Conservation (phyloP, 1,284 basidiomycete genomes). For the Leccinum pachyderme region DNA sequence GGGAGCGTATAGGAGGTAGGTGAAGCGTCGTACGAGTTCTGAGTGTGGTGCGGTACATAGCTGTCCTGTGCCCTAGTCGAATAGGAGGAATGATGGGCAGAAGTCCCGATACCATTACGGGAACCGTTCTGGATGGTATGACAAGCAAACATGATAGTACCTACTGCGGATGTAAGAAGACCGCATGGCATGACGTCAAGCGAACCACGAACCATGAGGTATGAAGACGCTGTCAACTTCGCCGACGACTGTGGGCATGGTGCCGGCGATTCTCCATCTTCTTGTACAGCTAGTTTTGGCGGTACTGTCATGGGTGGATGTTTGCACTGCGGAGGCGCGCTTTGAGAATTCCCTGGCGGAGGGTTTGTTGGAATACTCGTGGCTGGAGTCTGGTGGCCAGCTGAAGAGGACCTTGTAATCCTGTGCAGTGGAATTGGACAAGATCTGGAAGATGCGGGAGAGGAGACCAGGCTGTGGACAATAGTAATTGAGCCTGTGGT, state of each 20-base stretch:
- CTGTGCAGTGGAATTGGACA: constrained; percentile 49
- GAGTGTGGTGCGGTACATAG: constrained; percentile 40
- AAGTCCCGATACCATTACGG: constrained; percentile 19
- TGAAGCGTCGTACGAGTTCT: constrained; percentile 33
- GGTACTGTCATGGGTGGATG: constrained; percentile 55
- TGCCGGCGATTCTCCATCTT: constrained; percentile 82
- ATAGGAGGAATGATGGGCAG: constrained; percentile 28
- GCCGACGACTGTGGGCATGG: constrained; percentile 61
- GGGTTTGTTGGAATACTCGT: constrained; percentile 50
- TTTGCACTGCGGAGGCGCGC: constrained; percentile 79
- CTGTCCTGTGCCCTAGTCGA: constrained; percentile 35
- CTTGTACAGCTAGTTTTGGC: constrained; percentile 92
- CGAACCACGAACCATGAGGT: constrained; percentile 73
- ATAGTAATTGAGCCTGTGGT: constrained; percentile 52
- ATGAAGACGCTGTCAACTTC: constrained; percentile 90
- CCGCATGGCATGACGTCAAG: constrained; percentile 36
- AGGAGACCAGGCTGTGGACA: constrained; percentile 49
- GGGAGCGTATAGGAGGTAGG: constrained; percentile 32
- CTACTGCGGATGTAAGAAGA: constrained; percentile 42
- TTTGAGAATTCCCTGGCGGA: constrained; percentile 80
- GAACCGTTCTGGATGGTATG: constrained; percentile 50
- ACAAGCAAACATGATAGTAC: constrained; percentile 79
- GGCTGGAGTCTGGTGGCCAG: constrained; percentile 78
- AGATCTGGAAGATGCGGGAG: constrained; percentile 80
- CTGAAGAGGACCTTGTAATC: constrained; percentile 69